Conservation (phyloP, 768 basidiomycete species). For the Leccinum subgranulosum region DNA sequence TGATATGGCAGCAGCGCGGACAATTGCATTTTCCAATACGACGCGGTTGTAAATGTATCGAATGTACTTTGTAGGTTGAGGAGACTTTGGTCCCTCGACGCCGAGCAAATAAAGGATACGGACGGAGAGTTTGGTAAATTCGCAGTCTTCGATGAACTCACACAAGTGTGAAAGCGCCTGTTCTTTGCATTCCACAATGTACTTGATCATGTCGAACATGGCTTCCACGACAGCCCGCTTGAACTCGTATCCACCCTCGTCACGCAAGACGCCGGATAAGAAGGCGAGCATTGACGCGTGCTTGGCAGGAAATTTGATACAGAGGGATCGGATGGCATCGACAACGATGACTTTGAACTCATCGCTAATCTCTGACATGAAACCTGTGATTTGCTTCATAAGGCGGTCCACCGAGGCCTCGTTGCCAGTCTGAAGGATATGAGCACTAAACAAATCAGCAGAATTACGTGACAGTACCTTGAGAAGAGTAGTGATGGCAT, state of each 20-base stretch:
- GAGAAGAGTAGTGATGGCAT: slow-evolving; percentile 96
- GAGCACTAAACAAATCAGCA: neutral
- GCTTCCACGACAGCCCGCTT: slow-evolving; percentile 99
- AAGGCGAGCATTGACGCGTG: slow-evolving; percentile 97
- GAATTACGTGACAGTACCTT: slow-evolving; percentile 52
- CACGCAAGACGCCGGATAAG: slow-evolving; percentile 92
- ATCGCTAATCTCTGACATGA: slow-evolving; percentile 99
- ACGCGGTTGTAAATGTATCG: slow-evolving; percentile 99
- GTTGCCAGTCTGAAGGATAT: slow-evolving; percentile 77
- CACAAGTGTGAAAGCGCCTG: slow-evolving; percentile 96
- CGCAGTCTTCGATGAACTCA: slow-evolving; percentile 99
- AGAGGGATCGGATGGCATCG: slow-evolving; percentile 95
- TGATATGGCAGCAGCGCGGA: slow-evolving; percentile 93
- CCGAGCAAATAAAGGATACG: slow-evolving; percentile 94
- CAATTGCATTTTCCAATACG: slow-evolving; percentile 96
- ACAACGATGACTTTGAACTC: slow-evolving; percentile 99
- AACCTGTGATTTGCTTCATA: slow-evolving; percentile 98
- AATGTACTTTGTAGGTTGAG: slow-evolving; percentile 98
- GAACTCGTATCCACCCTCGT: slow-evolving; percentile 99
- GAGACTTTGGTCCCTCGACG: slow-evolving; percentile 91
- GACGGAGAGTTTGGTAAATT: slow-evolving; percentile 98
- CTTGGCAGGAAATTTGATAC: slow-evolving; percentile 97
- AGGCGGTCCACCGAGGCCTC: slow-evolving; percentile 98
- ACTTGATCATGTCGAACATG: slow-evolving; percentile 99
- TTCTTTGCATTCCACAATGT: slow-evolving; percentile 92